Evolutionary conservation across 768 basidiomycete genomes (phyloP), one percentile per base, ranked within the genome.

Genomic region (Trametes meyenii): DNA sequence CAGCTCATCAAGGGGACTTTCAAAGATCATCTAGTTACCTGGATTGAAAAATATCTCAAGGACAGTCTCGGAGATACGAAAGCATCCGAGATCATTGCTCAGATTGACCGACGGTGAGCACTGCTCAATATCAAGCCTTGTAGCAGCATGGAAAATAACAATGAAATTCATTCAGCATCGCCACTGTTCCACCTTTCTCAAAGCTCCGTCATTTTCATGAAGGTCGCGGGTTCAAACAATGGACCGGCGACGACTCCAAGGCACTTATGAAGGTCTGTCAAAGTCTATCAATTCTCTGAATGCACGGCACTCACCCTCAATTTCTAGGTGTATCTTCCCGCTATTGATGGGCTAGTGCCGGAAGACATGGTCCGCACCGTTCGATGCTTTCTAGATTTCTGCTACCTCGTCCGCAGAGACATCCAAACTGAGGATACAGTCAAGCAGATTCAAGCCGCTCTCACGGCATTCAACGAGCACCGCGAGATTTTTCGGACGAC

Each of bases 21-120:
- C 60, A 69, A 69, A 50, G 68, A 69, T 43, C 69, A 70, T 46
- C 51, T 70, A 1, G 65, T 68, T 12, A 36, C 14, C 0, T 70
- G 69, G 69, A 58, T 66, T 5, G 50, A 50, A 17, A 53, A 62
- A 8, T 67, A 65, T 54, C 54, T 81, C 36, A 33, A 13, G 0
- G 4, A 45, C 3, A 53, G 50, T 4, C 17, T 55, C 24, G 62
- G 62, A 6, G 44, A 62, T 35, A 10, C 51, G 1, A 19, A 44
- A 3, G 48, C 39, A 0, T 11, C 13, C 4, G n/a, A 50, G 3
- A 53, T 66, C 23, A 24, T 66, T 2, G 60, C 33, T 43, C 62
- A 68, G 14, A 68, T 68, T 39, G 65, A 68, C 44, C 36, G 58
- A 4, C 36, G 65, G 62, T 62, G 14, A 3, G 5, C n/a, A n/a